Conservation (phyloP, 805 yeast genomes). For the Sugiyamaella valdiviana region DNA sequence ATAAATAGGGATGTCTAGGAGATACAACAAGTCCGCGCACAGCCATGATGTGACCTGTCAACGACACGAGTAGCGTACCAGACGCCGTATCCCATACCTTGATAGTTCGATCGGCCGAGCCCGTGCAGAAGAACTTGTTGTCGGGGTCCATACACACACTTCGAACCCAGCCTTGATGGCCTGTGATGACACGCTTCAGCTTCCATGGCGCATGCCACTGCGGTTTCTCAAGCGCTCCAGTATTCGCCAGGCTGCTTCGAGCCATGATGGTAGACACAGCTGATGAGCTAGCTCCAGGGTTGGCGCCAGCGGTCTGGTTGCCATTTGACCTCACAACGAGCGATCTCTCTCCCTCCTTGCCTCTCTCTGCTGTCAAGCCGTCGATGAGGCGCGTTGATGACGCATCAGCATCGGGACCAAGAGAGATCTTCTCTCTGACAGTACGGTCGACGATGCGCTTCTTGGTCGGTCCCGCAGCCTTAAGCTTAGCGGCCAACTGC, state of each 20-base stretch:
- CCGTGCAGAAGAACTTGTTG: slow-evolving; percentile 87
- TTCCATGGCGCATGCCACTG: slow-evolving; percentile 63
- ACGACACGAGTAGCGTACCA: slow-evolving; percentile 60
- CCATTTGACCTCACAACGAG: background rate
- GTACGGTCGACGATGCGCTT: slow-evolving; percentile 10
- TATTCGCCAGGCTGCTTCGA: slow-evolving; percentile 8
- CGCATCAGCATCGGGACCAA: slow-evolving; percentile 7
- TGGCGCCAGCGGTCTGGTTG: background rate
- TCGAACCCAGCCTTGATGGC: slow-evolving; percentile 92
- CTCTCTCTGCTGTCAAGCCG: background rate
- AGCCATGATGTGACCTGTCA: slow-evolving; percentile 89
- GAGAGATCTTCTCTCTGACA: slow-evolving; percentile 12
- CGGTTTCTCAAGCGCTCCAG: slow-evolving; percentile 17
- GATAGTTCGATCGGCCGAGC: slow-evolving; percentile 81
- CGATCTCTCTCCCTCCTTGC: background rate
- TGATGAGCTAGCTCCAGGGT: background rate
- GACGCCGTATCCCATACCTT: slow-evolving; percentile 86
- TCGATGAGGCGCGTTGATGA: background rate
- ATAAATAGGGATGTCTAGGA: slow-evolving; percentile 74
- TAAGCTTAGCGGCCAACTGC: slow-evolving; percentile 22
- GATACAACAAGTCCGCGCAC: slow-evolving; percentile 74
- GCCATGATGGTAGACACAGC: slow-evolving; percentile 1
- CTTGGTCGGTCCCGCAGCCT: slow-evolving; percentile 3
- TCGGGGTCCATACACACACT: slow-evolving; percentile 78
- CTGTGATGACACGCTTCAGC: slow-evolving; percentile 65